Conservation (phyloP, 345 rosid species). For the Hibiscus tridactylites region DNA sequence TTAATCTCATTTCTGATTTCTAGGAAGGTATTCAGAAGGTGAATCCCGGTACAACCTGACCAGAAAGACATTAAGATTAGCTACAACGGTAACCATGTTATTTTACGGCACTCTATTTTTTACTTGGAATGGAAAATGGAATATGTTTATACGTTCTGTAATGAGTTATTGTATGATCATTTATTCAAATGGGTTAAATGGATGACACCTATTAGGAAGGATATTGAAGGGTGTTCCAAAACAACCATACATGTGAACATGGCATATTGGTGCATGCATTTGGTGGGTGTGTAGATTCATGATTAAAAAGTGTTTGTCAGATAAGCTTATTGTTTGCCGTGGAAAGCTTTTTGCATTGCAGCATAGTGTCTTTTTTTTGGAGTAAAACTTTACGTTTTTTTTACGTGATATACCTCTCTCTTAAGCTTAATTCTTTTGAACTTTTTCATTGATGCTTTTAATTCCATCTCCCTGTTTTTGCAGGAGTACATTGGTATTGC, state of each 20-base stretch:
- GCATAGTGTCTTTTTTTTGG: not conserved
- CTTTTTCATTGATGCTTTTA: not conserved
- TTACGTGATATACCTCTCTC: not conserved
- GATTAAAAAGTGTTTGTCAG: not conserved
- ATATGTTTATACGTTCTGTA: not conserved
- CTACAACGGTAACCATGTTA: constrained; percentile 26
- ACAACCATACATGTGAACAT: not conserved
- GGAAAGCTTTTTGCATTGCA: not conserved
- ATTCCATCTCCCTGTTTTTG: constrained; percentile 3
- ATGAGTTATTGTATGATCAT: not conserved
- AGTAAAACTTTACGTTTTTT: not conserved
- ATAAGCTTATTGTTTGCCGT: not conserved
- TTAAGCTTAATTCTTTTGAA: not conserved
- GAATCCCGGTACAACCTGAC: constrained; percentile 44
- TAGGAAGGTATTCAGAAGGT: constrained; percentile 52
- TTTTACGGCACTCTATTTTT: not conserved
- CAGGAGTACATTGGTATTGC: constrained; percentile 45
- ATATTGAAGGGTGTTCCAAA: not conserved
- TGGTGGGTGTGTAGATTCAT: not conserved
- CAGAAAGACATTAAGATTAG: constrained; percentile 21
- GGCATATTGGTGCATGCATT: not conserved
- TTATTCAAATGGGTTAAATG: not conserved
- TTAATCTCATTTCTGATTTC: not conserved
- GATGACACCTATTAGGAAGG: not conserved
- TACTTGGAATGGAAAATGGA: not conserved